Percentiles rank a stretch among this genome's conserved stretches.
Evolutionary conservation across 768 basidiomycete species (phyloP).

Genomic region (Glaciozyma martinii): DNA sequence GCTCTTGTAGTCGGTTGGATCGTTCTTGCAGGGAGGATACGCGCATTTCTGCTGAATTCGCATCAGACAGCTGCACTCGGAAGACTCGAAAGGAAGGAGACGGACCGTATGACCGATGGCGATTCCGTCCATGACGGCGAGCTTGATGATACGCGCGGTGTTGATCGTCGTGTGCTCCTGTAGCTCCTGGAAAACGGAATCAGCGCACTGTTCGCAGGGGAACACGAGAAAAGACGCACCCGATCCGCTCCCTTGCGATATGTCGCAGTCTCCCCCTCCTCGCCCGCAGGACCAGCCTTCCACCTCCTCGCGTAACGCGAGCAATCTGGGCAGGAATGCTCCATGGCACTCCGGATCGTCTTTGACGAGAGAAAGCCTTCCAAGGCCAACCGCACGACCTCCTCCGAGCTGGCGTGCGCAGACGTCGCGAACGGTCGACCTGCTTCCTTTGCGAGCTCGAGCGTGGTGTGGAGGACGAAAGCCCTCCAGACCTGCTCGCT

Average conservation of each 20-base stretch:
- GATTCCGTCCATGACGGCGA: constrained; percentile 22
- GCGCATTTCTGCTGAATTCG: constrained; percentile 17
- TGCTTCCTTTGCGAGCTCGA: neutral
- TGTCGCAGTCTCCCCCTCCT: neutral
- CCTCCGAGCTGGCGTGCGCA: neutral
- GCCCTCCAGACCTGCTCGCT: constrained; percentile 9
- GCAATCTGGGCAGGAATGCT: constrained; percentile 1
- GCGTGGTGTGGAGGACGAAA: constrained; percentile 8
- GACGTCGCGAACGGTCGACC: neutral
- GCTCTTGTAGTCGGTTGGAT: constrained; percentile 9
- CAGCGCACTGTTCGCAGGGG: neutral
- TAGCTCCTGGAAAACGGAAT: neutral
- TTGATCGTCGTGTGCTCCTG: neutral
- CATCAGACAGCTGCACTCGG: neutral
- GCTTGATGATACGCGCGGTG: neutral
- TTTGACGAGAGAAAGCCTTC: neutral
- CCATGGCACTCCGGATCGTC: neutral
- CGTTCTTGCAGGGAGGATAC: constrained; percentile 4
- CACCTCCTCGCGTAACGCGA: constrained; percentile 1
- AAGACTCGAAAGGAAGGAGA: neutral
- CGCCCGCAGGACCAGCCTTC: neutral
- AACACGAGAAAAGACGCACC: neutral
- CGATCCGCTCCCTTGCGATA: constrained; percentile 3
- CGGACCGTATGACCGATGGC: constrained; percentile 15
- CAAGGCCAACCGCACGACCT: constrained; percentile 13